A percentile compares a stretch with the other conserved stretches of the same genome.
phyloP scores from a whole-genome alignment of 306 rosid species.

The Quercus wislizeni region DNA sequence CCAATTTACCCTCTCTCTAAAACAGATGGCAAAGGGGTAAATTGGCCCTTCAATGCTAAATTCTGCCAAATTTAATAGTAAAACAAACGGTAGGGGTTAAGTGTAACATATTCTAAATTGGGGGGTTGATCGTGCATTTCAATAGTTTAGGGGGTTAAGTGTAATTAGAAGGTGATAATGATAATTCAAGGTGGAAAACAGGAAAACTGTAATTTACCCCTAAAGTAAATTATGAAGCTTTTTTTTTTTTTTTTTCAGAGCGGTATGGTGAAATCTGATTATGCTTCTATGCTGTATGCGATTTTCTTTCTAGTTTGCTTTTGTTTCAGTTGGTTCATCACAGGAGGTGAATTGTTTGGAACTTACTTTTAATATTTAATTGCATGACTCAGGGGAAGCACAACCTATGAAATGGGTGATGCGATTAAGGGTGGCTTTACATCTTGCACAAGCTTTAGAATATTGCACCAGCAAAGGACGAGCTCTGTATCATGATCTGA shows the following conservation, averaged over 20 bases:
- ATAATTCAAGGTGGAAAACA: too few species aligned
- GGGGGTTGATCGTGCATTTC: too few species aligned
- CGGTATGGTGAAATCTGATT: constrained; percentile 8
- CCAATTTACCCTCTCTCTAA: too few species aligned
- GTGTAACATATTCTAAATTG: too few species aligned
- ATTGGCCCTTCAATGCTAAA: too few species aligned
- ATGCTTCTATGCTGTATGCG: constrained; percentile 13
- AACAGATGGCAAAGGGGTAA: too few species aligned
- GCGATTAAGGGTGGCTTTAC: constrained; percentile 91
- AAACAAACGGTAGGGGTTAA: too few species aligned
- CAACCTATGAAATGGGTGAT: constrained; percentile 96
- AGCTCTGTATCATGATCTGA: constrained; percentile 89
- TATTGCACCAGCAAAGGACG: constrained; percentile 93
- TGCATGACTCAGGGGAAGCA: constrained; percentile 68
- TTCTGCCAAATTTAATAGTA: too few species aligned
- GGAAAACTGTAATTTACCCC: too few species aligned
- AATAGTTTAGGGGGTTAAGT: too few species aligned
- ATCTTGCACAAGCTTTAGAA: constrained; percentile 93
- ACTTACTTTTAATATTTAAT: constrained; percentile 16
- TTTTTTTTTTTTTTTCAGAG: neutral
- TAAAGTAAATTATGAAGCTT: neutral
- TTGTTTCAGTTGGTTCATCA: neutral
- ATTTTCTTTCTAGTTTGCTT: constrained; percentile 3
- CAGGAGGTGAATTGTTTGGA: neutral
- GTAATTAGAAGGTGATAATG: too few species aligned